phyloP scores from a whole-genome alignment of 495 filamentous ascomycete genomes.

The Neurospora sp. region DNA sequence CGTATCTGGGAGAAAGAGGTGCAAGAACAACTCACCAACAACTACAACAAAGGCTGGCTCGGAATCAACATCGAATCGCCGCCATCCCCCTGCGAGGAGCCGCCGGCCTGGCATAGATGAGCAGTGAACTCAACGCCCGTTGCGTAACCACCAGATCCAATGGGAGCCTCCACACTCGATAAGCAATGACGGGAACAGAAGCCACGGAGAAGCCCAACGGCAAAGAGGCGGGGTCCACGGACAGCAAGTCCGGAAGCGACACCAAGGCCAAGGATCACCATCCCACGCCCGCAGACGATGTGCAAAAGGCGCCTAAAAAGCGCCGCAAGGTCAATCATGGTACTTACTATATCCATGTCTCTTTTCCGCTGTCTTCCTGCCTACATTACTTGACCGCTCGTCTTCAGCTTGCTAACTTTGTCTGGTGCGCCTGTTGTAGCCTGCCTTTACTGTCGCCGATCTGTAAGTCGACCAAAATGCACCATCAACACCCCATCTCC shows the following conservation, averaged over 20 bases:
- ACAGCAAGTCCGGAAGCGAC: constrained; percentile 37
- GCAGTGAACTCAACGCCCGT: constrained; percentile 37
- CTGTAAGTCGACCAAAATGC: constrained; percentile 57
- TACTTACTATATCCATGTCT: constrained; percentile 36
- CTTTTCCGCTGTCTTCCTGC: constrained; percentile 7
- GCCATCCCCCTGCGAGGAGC: constrained; percentile 35
- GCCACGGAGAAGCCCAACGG: constrained; percentile 39
- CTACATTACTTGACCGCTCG: constrained; percentile 17
- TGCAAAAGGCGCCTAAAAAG: constrained; percentile 71
- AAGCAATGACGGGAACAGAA: constrained; percentile 29
- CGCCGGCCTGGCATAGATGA: constrained; percentile 38
- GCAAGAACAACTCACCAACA: neutral
- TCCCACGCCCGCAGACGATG: constrained; percentile 31
- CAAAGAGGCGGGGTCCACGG: constrained; percentile 34
- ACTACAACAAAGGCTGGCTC: constrained; percentile 8
- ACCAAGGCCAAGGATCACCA: constrained; percentile 35
- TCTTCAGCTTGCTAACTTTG: constrained; percentile 32
- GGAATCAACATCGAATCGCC: constrained; percentile 25
- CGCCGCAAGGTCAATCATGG: constrained; percentile 99
- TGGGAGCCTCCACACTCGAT: constrained; percentile 29
- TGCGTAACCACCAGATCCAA: constrained; percentile 42
- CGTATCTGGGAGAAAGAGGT: neutral
- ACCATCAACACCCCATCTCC: constrained; percentile 18
- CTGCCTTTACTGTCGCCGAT: constrained; percentile 98
- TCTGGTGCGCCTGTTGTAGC: constrained; percentile 52